These are phyloP conservation scores for Chloranthus sessilifolius DNA, from an alignment of 164 flowering plant species.

Conservation along the genomic window DNA sequence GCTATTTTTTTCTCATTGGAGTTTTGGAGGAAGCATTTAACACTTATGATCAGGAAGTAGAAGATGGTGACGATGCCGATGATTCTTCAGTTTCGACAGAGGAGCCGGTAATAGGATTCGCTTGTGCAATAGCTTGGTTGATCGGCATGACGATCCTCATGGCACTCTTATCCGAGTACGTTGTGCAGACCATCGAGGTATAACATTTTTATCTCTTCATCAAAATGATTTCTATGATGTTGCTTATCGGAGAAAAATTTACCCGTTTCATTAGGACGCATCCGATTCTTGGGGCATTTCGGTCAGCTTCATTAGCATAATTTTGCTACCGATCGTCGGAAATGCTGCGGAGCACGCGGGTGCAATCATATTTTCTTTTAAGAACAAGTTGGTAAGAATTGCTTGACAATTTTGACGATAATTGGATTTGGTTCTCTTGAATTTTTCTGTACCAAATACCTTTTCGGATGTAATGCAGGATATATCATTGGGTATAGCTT, in stretches of 20 bases:
- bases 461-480: too few relatives aligned
- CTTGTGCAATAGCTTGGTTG: constrained; percentile 66
- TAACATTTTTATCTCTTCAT: neutral
- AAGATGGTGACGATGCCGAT: constrained; percentile 27
- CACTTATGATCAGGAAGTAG: too few relatives aligned
- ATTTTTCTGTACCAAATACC: too few relatives aligned
- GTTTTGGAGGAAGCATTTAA: too few relatives aligned
- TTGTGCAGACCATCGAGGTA: constrained; percentile 91
- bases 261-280: constrained; percentile 46
- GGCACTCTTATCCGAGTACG: constrained; percentile 70
- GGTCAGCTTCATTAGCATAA: constrained; percentile 74
- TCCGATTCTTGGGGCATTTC: constrained; percentile 83
- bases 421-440: neutral
- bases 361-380: constrained; percentile 75
- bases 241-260: neutral
- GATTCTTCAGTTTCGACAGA: constrained; percentile 22
- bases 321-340: constrained; percentile 82
- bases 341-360: constrained; percentile 95
- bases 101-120: constrained; percentile 51
- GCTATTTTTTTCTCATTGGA: too few relatives aligned
- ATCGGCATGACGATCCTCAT: constrained; percentile 60
- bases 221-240: neutral
- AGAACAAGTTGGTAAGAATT: constrained; percentile 69
- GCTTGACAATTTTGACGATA: neutral
- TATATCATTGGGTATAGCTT: constrained; percentile 71